phyloP scores from a whole-genome alignment of 441 rosid genomes.

The Lagerstroemia fauriei region DNA sequence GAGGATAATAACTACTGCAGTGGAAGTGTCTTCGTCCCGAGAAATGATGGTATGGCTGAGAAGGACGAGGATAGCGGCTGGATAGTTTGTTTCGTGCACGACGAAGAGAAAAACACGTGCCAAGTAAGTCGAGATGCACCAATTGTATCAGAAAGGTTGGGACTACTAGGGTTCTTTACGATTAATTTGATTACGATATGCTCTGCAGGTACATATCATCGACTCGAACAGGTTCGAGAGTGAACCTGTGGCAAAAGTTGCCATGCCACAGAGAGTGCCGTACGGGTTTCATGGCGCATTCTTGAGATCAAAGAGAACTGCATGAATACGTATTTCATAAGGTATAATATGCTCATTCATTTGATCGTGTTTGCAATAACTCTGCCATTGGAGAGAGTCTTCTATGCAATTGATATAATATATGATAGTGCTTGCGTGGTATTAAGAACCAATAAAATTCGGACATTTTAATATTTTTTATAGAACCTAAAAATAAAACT shows the following conservation, averaged over 20 bases:
- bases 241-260: slow-evolving; percentile 34
- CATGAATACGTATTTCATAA: too few relatives aligned
- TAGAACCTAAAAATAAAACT: too few relatives aligned
- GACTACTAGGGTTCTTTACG: background rate
- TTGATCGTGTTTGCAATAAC: too few relatives aligned
- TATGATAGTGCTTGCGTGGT: too few relatives aligned
- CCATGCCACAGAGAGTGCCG: slow-evolving; percentile 38
- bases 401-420: too few relatives aligned
- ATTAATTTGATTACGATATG: too few relatives aligned
- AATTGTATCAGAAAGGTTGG: background rate
- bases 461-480: too few relatives aligned
- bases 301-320: background rate
- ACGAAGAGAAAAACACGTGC: slow-evolving; percentile 8
- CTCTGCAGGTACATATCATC: slow-evolving; percentile 32
- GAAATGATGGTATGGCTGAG: background rate
- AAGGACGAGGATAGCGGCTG: slow-evolving; percentile 19
- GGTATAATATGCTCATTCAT: too few relatives aligned
- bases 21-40: slow-evolving; percentile 24
- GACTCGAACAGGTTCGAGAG: slow-evolving; percentile 34
- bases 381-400: too few relatives aligned
- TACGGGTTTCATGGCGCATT: slow-evolving; percentile 47
- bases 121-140: background rate
- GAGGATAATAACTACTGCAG: slow-evolving; percentile 16
- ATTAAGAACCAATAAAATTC: too few relatives aligned
- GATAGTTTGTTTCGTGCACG: slow-evolving; percentile 20